These are phyloP conservation scores for Fusarium sp. DNA, from an alignment of 2,329 filamentous ascomycete genomes.

Conservation along the genomic window DNA sequence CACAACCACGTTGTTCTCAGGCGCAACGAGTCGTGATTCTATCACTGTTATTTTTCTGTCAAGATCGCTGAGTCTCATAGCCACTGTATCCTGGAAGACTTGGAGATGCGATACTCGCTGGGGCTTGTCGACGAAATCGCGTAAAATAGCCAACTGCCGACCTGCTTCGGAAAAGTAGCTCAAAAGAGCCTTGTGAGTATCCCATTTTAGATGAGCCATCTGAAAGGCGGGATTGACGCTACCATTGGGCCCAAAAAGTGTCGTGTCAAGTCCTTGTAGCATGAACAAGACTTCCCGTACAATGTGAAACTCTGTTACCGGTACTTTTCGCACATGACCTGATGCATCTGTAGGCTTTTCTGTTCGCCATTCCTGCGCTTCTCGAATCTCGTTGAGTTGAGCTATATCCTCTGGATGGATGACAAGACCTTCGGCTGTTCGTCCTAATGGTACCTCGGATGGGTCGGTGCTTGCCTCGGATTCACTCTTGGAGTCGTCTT, in stretches of 20 bases:
- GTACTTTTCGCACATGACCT: conserved; percentile 56
- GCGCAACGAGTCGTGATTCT: conserved; percentile 72
- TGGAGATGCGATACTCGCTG: conserved; percentile 75
- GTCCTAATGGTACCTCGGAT: conserved; percentile 44
- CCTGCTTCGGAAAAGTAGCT: conserved; percentile 64
- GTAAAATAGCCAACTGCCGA: conserved; percentile 61
- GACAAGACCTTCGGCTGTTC: conserved; percentile 54
- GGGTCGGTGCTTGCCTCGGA: conserved; percentile 52
- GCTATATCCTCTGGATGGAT: conserved; percentile 54
- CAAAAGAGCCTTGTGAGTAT: conserved; percentile 65
- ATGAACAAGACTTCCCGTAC: conserved; percentile 87
- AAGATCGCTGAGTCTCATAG: conserved; percentile 69
- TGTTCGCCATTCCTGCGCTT: conserved; percentile 56
- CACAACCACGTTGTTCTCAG: conserved; percentile 68
- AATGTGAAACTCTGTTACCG: conserved; percentile 79
- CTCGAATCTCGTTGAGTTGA: conserved; percentile 51
- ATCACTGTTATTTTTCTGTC: conserved; percentile 71
- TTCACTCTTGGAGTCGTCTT: conserved; percentile 57
- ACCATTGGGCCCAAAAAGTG: conserved; percentile 71
- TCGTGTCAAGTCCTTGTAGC: conserved; percentile 83
- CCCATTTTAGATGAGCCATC: conserved; percentile 64
- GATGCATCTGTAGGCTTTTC: conserved; percentile 53
- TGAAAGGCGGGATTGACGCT: conserved; percentile 60
- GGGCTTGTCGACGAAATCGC: conserved; percentile 59
- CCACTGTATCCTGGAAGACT: conserved; percentile 77